Base-by-base conservation (phyloP, 805 yeast species). In the Saccharomycopsis sp. region DNA sequence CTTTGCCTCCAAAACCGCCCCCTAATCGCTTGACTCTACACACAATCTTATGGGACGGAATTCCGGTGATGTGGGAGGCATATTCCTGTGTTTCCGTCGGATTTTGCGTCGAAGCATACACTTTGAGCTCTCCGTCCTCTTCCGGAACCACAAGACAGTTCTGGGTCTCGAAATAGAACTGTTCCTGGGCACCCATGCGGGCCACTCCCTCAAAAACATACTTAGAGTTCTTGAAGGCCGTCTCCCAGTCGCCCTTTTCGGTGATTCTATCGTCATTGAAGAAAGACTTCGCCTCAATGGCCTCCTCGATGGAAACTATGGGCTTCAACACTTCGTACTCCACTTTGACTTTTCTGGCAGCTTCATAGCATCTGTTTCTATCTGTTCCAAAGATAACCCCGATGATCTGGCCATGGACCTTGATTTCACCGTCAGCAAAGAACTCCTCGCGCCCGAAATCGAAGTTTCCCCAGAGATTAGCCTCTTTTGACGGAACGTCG, bases 1-100 rank as follows among this genome's bases (percentile, higher is more conserved):
- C 81, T 59, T 77, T 77, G 52, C 81, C 81, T 23, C 81, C 81
- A 62, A 77, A 77, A 1, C 81, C 81, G 53, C 81, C 81, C 24
- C 81, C 81, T 3, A 77, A 64, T 53, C 80, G 67, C 62, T 77
- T 77, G 16, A 71, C 76, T 16, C 73, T 66, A 23, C 68, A 69
- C 9, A 76, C 79, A 57, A 77, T 68, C 48, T 73, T 68, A 50
- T 72, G 68, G 2, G 75, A 68, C 2, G 79, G 77, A 12, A 76
- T 75, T 14, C 76, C 78, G 4, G 76, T 68, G 2, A 73, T 74
- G 34, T 72, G 72, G 1, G 79, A 77, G 14, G 73, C 77, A 41
- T 70, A 69, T 37, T 71, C 70, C 59, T 77, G 81, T 2, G 78
- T 68, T 60, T 76, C 80, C 12, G 72, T 66, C 3, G 80, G 79